These are phyloP conservation scores for Cucumis sativus DNA, from an alignment of 306 rosid species.

Conservation along the genomic window DNA sequence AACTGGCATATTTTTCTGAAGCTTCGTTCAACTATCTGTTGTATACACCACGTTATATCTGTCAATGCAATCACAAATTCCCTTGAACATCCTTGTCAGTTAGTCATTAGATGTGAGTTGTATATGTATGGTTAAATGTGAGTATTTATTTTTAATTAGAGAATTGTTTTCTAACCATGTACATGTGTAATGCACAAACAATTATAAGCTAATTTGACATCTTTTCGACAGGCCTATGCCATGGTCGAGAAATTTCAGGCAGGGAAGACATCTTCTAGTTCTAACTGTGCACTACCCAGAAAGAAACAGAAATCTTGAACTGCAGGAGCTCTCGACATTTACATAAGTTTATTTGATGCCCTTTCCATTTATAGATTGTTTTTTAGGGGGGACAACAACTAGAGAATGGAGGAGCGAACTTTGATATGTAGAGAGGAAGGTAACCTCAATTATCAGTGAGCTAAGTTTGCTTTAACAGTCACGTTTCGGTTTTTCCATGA, in stretches of 20 bases:
- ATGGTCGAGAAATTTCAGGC: constrained; percentile 67
- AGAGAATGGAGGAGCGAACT: too few relatives aligned
- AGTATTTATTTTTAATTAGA: background rate
- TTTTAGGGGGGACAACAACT: too few relatives aligned
- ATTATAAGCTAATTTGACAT: background rate
- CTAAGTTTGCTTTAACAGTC: background rate
- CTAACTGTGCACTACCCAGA: background rate
- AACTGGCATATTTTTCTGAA: background rate
- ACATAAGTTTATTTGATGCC: background rate
- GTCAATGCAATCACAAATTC: background rate
- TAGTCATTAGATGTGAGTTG: background rate
- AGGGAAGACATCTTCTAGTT: constrained; percentile 17
- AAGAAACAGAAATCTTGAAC: background rate
- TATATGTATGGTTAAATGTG: background rate
- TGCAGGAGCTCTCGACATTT: background rate
- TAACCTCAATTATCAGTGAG: too few relatives aligned
- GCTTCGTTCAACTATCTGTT: background rate
- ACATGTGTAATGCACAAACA: background rate
- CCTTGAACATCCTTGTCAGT: background rate
- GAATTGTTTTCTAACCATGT: background rate
- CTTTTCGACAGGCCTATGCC: constrained; percentile 44
- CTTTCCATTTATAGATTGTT: background rate
- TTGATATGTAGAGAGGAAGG: too few relatives aligned
- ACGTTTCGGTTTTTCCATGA: background rate
- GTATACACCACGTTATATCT: background rate